These are phyloP conservation scores for Halophytophthora batemanensis DNA, from an alignment of 352 stramenopile genomes.

Conservation along the genomic window DNA sequence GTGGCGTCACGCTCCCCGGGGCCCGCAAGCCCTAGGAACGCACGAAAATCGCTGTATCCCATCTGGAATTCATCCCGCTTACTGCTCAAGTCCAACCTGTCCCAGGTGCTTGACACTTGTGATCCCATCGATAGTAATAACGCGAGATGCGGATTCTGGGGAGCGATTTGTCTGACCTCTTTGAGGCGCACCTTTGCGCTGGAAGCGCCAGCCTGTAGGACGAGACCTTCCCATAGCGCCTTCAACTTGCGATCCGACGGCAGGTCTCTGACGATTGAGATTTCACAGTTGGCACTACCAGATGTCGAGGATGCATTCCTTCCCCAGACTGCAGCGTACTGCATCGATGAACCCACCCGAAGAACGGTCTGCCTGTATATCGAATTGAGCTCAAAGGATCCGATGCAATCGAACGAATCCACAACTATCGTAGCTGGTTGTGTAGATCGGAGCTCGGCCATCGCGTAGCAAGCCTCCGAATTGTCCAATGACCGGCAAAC, in stretches of 20 bases:
- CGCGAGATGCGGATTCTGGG: conserved; percentile 13
- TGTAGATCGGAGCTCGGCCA: background rate
- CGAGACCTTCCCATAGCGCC: conserved; percentile 15
- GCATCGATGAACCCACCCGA: conserved; percentile 10
- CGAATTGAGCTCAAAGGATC: conserved; percentile 1
- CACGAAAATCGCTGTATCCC: conserved; percentile 5
- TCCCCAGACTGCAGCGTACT: conserved; percentile 7
- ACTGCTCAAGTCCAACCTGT: background rate
- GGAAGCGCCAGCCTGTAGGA: conserved; percentile 10
- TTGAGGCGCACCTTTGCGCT: conserved; percentile 5
- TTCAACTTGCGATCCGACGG: conserved; percentile 9
- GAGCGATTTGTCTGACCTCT: conserved; percentile 6
- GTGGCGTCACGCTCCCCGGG: background rate
- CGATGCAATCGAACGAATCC: conserved; percentile 15
- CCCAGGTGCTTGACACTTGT: background rate
- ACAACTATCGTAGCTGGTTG: background rate
- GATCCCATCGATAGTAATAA: conserved; percentile 3
- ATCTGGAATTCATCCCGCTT: conserved; percentile 13
- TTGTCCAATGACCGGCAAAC: background rate
- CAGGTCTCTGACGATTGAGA: conserved; percentile 7
- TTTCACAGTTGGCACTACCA: background rate
- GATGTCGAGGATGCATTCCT: background rate
- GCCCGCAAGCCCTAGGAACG: conserved; percentile 6
- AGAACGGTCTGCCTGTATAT: background rate
- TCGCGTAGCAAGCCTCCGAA: background rate